Evolutionary conservation across 306 rosid species (phyloP).

Genomic region (Abrus precatorius): DNA sequence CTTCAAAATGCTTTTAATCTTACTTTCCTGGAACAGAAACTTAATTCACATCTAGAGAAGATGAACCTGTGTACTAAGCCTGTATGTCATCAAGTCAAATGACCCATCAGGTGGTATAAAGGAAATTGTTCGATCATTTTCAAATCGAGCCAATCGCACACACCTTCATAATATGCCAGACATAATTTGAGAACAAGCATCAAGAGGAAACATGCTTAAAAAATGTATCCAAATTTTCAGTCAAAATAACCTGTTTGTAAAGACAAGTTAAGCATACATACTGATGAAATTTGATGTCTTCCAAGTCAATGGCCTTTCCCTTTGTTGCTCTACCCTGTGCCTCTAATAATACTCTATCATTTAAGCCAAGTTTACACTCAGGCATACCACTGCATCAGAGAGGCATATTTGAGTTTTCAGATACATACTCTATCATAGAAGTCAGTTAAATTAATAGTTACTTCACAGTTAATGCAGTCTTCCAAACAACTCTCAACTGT

Average conservation of each 20-base stretch:
- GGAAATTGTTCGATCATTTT: conserved; percentile 96
- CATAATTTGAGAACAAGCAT: conserved; percentile 46
- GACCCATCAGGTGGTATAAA: conserved; percentile 98
- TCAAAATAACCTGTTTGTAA: conserved; percentile 17
- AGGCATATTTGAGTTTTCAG: conserved; percentile 42
- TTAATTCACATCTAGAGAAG: conserved; percentile 40
- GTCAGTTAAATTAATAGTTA: conserved; percentile 28
- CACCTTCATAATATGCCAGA: conserved; percentile 73
- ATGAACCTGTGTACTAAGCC: conserved; percentile 92
- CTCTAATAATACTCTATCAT: conserved; percentile 90
- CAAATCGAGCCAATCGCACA: conserved; percentile 98
- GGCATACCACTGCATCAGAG: conserved; percentile 93
- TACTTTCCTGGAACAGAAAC: conserved; percentile 33
- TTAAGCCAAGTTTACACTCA: conserved; percentile 97
- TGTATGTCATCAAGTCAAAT: conserved; percentile 96
- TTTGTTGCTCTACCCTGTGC: conserved; percentile 79
- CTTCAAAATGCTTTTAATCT: conserved; percentile 18
- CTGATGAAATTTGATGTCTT: conserved; percentile 99
- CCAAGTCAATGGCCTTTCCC: conserved; percentile 97
- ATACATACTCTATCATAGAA: conserved; percentile 38
- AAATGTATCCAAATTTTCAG: conserved; percentile 33
- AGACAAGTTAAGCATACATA: conserved; percentile 61
- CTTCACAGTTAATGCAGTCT: conserved; percentile 23
- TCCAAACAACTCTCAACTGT: conserved; percentile 25
- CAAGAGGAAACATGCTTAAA: conserved; percentile 26